Conservation (phyloP, 192 early-diverging fungal genomes). For the Kickxella alabastrina region DNA sequence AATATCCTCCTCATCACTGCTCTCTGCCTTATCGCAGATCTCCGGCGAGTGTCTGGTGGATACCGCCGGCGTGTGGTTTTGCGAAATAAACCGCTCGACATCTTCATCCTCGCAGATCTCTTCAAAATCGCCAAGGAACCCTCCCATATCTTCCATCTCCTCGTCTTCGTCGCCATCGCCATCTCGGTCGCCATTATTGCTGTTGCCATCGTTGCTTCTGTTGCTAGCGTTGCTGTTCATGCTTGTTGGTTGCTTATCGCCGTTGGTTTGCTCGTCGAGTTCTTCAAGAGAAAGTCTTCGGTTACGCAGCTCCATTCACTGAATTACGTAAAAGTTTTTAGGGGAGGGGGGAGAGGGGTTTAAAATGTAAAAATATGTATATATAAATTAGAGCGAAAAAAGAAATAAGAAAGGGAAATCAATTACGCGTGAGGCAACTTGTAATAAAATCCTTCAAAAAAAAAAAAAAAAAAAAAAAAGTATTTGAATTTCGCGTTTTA, state of each 20-base stretch:
- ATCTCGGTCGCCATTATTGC: not conserved
- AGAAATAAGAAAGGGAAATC: not conserved
- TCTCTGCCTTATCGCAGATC: not conserved
- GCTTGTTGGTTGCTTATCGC: not conserved
- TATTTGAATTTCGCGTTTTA: too few relatives aligned
- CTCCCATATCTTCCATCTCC: conserved; percentile 14
- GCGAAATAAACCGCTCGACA: conserved; percentile 44
- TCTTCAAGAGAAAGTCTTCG: conserved; percentile 11
- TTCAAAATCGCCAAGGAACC: conserved; percentile 40
- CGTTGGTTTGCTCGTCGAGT: not conserved
- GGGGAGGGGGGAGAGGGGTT: too few relatives aligned
- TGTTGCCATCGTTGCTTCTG: not conserved
- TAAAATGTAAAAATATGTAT: not conserved
- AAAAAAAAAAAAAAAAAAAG: too few relatives aligned
- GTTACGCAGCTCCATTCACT: conserved; percentile 28
- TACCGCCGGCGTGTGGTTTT: conserved; percentile 28
- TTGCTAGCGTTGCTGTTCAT: not conserved
- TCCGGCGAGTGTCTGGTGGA: conserved; percentile 34
- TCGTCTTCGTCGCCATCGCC: conserved; percentile 2
- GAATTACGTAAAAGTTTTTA: not conserved
- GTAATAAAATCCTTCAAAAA: too few relatives aligned
- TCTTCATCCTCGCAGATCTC: conserved; percentile 49
- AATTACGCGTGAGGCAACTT: too few relatives aligned
- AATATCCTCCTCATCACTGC: conserved; percentile 27
- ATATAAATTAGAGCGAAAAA: not conserved